Evolutionary conservation across 352 stramenopile species (phyloP).

Genomic region (Pythium insidiosum): DNA sequence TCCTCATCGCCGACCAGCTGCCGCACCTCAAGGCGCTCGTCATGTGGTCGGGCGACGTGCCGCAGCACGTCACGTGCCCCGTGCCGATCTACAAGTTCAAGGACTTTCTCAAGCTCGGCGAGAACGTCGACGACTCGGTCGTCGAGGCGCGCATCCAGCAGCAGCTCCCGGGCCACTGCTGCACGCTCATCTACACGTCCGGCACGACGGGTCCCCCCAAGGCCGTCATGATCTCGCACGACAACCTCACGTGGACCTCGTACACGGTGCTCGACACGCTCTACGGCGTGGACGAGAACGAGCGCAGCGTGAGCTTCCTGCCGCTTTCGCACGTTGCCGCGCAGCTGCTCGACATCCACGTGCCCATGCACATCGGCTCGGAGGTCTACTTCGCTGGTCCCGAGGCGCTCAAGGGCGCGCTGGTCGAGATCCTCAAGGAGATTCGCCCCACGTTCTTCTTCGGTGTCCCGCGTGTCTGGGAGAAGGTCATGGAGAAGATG

Average conservation of each 20-base stretch:
- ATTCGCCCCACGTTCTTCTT: conserved; percentile 73
- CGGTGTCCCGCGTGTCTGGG: conserved; percentile 80
- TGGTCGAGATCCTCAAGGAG: conserved; percentile 58
- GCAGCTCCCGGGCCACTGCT: conserved; percentile 54
- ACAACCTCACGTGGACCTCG: conserved; percentile 69
- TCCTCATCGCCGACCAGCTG: conserved; percentile 48
- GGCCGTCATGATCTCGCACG: conserved; percentile 70
- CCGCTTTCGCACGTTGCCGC: conserved; percentile 78
- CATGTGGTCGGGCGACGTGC: conserved; percentile 43
- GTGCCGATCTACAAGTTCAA: conserved; percentile 55
- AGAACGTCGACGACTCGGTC: conserved; percentile 16
- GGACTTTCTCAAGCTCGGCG: conserved; percentile 47
- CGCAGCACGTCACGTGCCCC: conserved; percentile 18
- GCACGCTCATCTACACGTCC: conserved; percentile 89
- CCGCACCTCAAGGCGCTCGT: conserved; percentile 71
- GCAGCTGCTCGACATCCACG: conserved; percentile 74
- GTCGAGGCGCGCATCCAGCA: conserved; percentile 33
- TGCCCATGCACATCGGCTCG: conserved; percentile 48
- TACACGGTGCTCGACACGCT: conserved; percentile 41
- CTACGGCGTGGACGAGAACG: conserved; percentile 33
- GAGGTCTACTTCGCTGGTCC: conserved; percentile 69
- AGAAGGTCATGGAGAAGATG: conserved; percentile 84
- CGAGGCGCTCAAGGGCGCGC: conserved; percentile 60
- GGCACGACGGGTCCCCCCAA: conserved; percentile 66
- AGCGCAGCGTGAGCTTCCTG: conserved; percentile 73